phyloP scores from a whole-genome alignment of 345 rosid species.

The Hibiscus trionum region DNA sequence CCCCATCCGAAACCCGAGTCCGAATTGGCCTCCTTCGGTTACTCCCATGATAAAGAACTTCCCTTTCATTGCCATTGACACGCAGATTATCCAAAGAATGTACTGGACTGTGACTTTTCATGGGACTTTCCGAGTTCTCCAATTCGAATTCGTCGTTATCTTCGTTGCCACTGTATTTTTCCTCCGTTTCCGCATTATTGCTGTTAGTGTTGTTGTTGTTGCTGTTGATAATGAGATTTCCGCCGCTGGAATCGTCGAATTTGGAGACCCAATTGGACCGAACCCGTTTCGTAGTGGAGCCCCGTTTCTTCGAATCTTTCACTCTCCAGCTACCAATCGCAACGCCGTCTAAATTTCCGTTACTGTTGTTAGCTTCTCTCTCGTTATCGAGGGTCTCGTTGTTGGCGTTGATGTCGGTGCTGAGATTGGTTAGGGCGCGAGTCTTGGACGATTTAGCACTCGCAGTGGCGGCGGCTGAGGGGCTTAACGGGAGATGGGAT shows the following conservation, averaged over 20 bases:
- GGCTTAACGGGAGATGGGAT: neutral
- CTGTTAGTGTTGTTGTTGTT: neutral
- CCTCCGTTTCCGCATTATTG: constrained; percentile 32
- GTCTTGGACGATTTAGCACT: constrained; percentile 44
- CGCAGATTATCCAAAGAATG: constrained; percentile 52
- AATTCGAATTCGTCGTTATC: constrained; percentile 47
- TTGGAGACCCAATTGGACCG: constrained; percentile 63
- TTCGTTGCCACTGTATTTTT: constrained; percentile 46
- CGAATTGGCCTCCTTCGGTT: constrained; percentile 24
- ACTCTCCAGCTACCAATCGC: constrained; percentile 69
- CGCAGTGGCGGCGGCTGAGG: constrained; percentile 1
- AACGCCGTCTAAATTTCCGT: constrained; percentile 40
- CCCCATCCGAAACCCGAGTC: constrained; percentile 25
- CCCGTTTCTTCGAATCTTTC: constrained; percentile 39
- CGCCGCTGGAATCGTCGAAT: constrained; percentile 29
- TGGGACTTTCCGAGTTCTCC: constrained; percentile 65
- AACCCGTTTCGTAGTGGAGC: constrained; percentile 38
- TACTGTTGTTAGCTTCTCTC: constrained; percentile 45
- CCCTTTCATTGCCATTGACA: constrained; percentile 39
- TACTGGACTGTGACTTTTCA: constrained; percentile 53
- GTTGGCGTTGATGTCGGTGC: constrained; percentile 18
- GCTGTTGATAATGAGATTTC: constrained; percentile 3
- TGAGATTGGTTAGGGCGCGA: constrained; percentile 53
- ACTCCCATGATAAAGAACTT: constrained; percentile 22
- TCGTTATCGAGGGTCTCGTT: constrained; percentile 21